phyloP scores from a whole-genome alignment of 2,329 filamentous ascomycete genomes.

The Leptosphaerulina australis region DNA sequence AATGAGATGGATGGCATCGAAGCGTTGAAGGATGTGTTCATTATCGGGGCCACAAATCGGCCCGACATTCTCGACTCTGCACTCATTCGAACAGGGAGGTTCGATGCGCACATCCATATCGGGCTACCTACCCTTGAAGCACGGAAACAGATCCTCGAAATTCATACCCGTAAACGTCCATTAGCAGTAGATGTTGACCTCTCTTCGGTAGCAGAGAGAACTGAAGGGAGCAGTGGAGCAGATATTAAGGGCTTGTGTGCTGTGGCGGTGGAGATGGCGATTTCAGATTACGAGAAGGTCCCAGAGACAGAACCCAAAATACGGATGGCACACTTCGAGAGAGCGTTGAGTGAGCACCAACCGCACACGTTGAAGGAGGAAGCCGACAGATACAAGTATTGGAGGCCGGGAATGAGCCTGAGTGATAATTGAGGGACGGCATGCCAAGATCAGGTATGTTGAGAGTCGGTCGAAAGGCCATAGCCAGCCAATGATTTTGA shows the following conservation, averaged over 20 bases:
- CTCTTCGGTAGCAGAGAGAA: slow-evolving; percentile 64
- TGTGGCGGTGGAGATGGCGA: slow-evolving; percentile 47
- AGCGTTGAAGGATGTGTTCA: slow-evolving; percentile 77
- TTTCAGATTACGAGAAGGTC: slow-evolving; percentile 38
- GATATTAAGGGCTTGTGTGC: slow-evolving; percentile 71
- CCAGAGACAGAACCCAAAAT: slow-evolving; percentile 29
- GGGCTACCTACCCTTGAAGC: slow-evolving; percentile 77
- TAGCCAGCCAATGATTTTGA: no score
- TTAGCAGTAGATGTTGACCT: slow-evolving; percentile 70
- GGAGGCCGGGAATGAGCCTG: slow-evolving; percentile 41
- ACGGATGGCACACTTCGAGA: slow-evolving; percentile 58
- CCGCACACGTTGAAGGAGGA: slow-evolving; percentile 51
- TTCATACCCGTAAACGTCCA: slow-evolving; percentile 67
- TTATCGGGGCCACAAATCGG: slow-evolving; percentile 90
- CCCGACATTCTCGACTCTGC: slow-evolving; percentile 86
- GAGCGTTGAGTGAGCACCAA: slow-evolving; percentile 50
- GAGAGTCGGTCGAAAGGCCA: no score
- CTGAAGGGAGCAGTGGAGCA: slow-evolving; percentile 83
- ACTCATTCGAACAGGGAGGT: slow-evolving; percentile 81
- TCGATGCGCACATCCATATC: slow-evolving; percentile 85
- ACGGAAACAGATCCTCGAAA: slow-evolving; percentile 75
- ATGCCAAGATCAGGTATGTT: no score
- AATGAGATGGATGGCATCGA: slow-evolving; percentile 98
- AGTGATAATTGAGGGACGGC: not conserved
- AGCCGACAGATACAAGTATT: slow-evolving; percentile 52